Base-by-base conservation (phyloP, 2,329 filamentous ascomycete genomes). In the Alternaria triticimaculans region DNA sequence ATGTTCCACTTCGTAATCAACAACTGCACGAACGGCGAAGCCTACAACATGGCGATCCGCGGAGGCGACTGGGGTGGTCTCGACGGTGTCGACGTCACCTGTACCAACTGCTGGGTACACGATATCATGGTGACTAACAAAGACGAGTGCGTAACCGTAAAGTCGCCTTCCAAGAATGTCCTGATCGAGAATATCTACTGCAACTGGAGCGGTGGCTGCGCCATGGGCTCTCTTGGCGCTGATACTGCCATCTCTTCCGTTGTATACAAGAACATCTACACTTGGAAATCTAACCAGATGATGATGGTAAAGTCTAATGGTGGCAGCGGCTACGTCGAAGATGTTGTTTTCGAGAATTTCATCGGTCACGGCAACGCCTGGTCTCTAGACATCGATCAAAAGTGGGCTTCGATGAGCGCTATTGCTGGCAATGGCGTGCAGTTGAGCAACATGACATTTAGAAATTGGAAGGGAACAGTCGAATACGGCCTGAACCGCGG, bases 271-370 rank as follows among this genome's bases (percentile, higher is more conserved):
- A 87, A 88, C 71, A 72, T 89, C 64, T 89, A 89, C 79, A 88
- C 87, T 28, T 84, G 82, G 78, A 80, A 82, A n/a, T 85, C 84
- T 10, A 89, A 89, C 80, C 86, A 89, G 71, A 88, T 89, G 87
- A 84, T 85, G 76, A 87, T 88, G 86, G 84, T 89, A 80, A 89
- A 89, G 76, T 85, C 83, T 57, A 86, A 88, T 69, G 87, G 87
- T 45, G 87, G 87, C 41, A 82, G 74, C 60, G 87, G 87, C 21
- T 82, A 78, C 3, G 83, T 89, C 5, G 81, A 81, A 45, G 83
- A 88, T 66, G 78, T 82, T 14, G 70, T 82, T 2, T 82, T 89
- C 44, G 83, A 86, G 69, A 88, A 88, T 78, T 89, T 89, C 75
- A 86, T 87, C 74, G 87, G 87, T 43, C 86, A 87, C 74, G 78